Base-by-base conservation (phyloP, 345 rosid genomes). In the Eutrema japonicum region DNA sequence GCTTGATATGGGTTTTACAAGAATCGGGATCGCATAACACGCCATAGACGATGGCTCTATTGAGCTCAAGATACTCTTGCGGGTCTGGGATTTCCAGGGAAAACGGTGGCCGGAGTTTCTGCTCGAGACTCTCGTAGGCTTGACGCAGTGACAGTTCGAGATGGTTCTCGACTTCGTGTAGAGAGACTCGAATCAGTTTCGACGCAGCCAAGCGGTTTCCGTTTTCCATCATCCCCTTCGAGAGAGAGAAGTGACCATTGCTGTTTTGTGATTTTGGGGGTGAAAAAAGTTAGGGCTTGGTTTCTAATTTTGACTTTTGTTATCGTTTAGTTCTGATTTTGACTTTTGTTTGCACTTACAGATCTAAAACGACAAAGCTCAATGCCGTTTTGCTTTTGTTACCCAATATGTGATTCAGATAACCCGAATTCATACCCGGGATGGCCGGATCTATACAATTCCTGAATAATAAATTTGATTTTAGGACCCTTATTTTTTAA, bases 91-190 rank as follows among this genome's bases (percentile, higher is more conserved):
- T 79, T 1, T 70, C 49, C 32, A 85, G 66, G 14, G 92, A 37
- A 66, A 91, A 88, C 1, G 97, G 94, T 43, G 98, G 94, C 8
- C 79, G 78, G 22, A 93, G 67, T 52, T 83, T 79, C 2, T 81
- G 70, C 58, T 82, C 58, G 35, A 83, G 83, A 64, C 22, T 72
- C 59, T 67, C 82, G 64, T 84, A 93, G 56, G 97, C 86, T 72
- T 84, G 85, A 52, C 87, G 82, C 1, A 91, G 76, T 60, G 92
- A 82, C 38, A 82, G 75, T 72, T 86, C 94, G 13, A 81, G 75
- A 13, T 81, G 84, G 74, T 72, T 91, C 76, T 81, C 78, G 5
- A 91, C 82, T 71, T 86, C 92, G 56, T 78, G 67, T 41, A 74
- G 35, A 8, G 81, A 57, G 8, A 68, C 3, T 14, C 61, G 72